Conservation (phyloP, 2,329 filamentous ascomycete species). For the Scedosporium apiospermum region DNA sequence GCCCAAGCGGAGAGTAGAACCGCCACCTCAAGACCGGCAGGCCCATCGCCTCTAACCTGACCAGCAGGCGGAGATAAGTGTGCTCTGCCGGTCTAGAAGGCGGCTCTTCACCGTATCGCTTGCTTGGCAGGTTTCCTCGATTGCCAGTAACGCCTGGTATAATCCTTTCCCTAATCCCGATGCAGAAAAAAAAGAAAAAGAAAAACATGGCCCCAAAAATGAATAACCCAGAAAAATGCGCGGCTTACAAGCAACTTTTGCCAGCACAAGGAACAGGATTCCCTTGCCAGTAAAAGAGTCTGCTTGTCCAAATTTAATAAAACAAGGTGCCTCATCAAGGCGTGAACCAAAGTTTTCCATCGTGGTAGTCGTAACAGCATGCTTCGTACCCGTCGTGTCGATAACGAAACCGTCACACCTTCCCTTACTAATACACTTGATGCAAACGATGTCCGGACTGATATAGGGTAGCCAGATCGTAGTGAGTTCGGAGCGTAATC, state of each 20-base stretch:
- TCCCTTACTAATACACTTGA: neutral
- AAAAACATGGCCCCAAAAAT: neutral
- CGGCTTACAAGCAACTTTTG: neutral
- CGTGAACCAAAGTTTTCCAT: neutral
- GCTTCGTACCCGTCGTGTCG: neutral
- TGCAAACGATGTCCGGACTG: neutral
- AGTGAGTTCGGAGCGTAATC: neutral
- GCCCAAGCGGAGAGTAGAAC: neutral
- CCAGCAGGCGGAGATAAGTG: neutral
- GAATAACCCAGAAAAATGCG: neutral
- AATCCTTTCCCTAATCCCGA: neutral
- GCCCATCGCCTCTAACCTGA: neutral
- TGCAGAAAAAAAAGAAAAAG: neutral
- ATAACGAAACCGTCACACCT: neutral
- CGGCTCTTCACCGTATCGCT: neutral
- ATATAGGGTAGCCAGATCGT: neutral
- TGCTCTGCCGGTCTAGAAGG: too few relatives aligned
- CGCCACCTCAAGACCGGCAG: neutral
- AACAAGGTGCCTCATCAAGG: neutral
- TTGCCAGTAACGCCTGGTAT: conserved; percentile 1
- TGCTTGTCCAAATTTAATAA: neutral
- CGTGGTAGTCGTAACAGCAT: neutral
- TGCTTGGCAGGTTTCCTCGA: neutral
- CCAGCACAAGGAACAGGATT: neutral
- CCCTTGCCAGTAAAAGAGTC: neutral